Conservation (phyloP, 2,329 filamentous ascomycete species). For the Talaromyces rugulosus region DNA sequence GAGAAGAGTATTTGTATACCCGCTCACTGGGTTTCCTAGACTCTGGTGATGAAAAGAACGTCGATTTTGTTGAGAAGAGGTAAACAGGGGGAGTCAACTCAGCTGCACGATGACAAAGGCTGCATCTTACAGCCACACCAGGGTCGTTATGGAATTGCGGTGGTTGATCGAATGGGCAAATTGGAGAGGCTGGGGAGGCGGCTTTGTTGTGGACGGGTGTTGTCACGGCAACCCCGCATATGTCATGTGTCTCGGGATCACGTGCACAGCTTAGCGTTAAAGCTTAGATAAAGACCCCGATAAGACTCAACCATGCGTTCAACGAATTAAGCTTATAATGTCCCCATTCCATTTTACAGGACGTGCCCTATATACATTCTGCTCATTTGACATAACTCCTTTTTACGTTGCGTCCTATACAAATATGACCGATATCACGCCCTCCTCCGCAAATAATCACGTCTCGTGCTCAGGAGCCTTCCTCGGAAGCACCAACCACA, state of each 20-base stretch:
- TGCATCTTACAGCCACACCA: background rate
- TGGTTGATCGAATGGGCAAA: conserved; percentile 28
- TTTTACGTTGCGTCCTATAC: background rate
- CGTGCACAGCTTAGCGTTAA: background rate
- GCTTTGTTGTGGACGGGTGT: conserved; percentile 21
- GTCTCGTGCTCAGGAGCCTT: conserved; percentile 13
- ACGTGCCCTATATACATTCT: background rate
- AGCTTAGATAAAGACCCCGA: background rate
- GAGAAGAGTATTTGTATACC: background rate
- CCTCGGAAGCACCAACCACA: conserved; percentile 3
- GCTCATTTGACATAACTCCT: background rate
- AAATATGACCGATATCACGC: background rate
- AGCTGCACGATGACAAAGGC: background rate
- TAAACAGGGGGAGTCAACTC: background rate
- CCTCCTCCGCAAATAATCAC: background rate
- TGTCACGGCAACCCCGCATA: conserved; percentile 24
- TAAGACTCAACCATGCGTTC: background rate
- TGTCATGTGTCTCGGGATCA: conserved; percentile 15
- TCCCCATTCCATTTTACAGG: background rate
- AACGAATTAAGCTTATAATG: no score
- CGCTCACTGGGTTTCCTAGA: background rate
- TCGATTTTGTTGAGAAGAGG: background rate
- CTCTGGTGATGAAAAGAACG: background rate
- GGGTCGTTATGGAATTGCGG: conserved; percentile 24
- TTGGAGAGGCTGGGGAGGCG: conserved; percentile 31